phyloP scores from a whole-genome alignment of 805 yeast genomes.

The Ogataea nonfermentans region DNA sequence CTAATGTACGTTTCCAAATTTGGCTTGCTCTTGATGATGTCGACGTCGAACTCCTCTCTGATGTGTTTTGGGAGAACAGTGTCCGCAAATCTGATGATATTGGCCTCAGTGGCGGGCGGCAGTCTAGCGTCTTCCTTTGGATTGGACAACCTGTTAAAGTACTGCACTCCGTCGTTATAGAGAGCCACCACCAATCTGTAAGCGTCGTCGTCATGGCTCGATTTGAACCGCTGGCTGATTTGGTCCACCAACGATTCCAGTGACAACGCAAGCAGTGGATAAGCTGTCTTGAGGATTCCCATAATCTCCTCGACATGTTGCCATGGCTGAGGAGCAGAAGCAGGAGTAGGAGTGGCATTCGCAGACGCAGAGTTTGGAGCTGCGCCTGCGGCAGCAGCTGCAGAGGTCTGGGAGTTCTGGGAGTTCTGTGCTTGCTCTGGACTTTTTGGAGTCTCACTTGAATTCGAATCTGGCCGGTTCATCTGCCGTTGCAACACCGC shows the following conservation, averaged over 20 bases:
- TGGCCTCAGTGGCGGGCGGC: constrained; percentile 89
- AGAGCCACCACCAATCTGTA: constrained; percentile 90
- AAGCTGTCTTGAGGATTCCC: constrained; percentile 94
- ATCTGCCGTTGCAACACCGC: constrained; percentile 78
- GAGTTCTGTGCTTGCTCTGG: constrained; percentile 4
- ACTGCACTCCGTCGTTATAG: constrained; percentile 90
- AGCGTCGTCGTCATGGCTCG: constrained; percentile 93
- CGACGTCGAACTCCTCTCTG: constrained; percentile 86
- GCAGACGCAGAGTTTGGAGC: constrained; percentile 7
- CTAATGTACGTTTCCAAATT: constrained; percentile 82
- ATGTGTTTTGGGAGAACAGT: constrained; percentile 87
- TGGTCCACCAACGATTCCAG: constrained; percentile 95
- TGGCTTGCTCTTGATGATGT: constrained; percentile 83
- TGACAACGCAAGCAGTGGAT: constrained; percentile 88
- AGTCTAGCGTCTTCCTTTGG: constrained; percentile 86
- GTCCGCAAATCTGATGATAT: constrained; percentile 85
- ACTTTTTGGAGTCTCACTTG: constrained; percentile 4
- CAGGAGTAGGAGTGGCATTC: neutral
- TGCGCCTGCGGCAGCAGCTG: constrained; percentile 3
- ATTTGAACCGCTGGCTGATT: constrained; percentile 88
- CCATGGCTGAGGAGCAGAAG: constrained; percentile 69
- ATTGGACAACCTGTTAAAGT: constrained; percentile 77
- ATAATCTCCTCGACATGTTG: constrained; percentile 88
- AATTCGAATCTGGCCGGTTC: constrained; percentile 19
- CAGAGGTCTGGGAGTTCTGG: no score